These are phyloP conservation scores for Penicillium nordicum DNA, from an alignment of 2,329 filamentous ascomycete species.

Conservation along the genomic window DNA sequence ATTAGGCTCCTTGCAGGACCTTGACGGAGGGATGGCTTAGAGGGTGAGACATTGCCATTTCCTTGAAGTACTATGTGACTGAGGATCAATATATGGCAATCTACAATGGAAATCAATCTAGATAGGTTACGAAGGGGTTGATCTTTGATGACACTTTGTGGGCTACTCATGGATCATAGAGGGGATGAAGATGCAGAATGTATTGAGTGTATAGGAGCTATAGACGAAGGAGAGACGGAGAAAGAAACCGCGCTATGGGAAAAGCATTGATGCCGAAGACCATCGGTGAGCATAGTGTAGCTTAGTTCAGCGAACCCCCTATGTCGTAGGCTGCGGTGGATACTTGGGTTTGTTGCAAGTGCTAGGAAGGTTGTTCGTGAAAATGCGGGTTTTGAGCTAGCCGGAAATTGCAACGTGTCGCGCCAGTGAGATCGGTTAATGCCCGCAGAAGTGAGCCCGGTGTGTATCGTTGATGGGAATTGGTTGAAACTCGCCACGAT, in stretches of 20 bases:
- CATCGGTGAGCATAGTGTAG: neutral
- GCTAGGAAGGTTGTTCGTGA: neutral
- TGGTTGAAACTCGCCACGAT: neutral
- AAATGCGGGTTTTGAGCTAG: neutral
- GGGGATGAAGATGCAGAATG: neutral
- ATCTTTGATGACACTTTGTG: too few relatives aligned
- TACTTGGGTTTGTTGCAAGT: neutral
- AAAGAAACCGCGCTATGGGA: neutral
- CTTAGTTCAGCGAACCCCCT: neutral
- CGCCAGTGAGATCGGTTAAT: too few relatives aligned
- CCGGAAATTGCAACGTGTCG: neutral
- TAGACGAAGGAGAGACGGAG: neutral
- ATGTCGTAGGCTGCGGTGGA: neutral
- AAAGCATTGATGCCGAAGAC: neutral
- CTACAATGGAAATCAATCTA: neutral
- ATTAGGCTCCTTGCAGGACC: neutral
- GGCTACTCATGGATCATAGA: neutral
- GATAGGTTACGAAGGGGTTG: neutral
- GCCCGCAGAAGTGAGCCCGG: too few relatives aligned
- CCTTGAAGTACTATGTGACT: neutral
- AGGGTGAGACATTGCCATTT: neutral
- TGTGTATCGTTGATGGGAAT: too few relatives aligned
- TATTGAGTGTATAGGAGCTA: neutral
- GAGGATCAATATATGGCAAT: neutral
- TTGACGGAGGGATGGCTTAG: neutral